Percentiles rank a stretch among this genome's conserved stretches.
phyloP scores from a whole-genome alignment of 129 eudicot species.

The Ambrosia artemisiifolia region DNA sequence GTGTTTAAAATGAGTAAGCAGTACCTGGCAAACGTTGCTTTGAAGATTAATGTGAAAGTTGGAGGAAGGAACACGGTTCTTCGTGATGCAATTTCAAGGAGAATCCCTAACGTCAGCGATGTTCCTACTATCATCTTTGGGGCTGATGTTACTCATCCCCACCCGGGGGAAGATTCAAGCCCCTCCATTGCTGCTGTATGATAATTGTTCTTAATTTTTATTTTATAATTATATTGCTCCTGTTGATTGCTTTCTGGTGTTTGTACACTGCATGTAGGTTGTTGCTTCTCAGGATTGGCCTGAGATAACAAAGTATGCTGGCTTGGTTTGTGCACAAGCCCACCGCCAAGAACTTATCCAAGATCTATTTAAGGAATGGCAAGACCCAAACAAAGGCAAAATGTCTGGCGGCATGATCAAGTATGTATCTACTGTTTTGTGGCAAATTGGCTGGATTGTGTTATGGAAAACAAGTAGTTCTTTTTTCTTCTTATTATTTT shows the following conservation, averaged over 20 bases:
- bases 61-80: conserved; percentile 94
- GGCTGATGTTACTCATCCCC: conserved; percentile 92
- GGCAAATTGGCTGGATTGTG: background rate
- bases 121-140: conserved; percentile 95
- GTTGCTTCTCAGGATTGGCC: conserved; percentile 99
- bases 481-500: too few species aligned
- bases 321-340: conserved; percentile 93
- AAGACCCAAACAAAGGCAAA: conserved; percentile 80
- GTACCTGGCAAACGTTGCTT: conserved; percentile 80
- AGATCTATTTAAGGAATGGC: conserved; percentile 87
- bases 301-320: conserved; percentile 90
- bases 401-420: conserved; percentile 95
- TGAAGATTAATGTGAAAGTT: conserved; percentile 88
- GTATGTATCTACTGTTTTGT: conserved; percentile 30
- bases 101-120: conserved; percentile 82
- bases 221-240: background rate
- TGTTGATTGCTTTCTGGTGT: background rate
- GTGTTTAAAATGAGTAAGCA: conserved; percentile 79
- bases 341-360: conserved; percentile 90
- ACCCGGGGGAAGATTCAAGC: conserved; percentile 87
- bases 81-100: conserved; percentile 74
- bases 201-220: background rate
- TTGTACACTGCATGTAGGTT: conserved; percentile 41
- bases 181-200: conserved; percentile 94
- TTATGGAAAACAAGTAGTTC: too few species aligned